Evolutionary conservation across 768 basidiomycete genomes (phyloP).

Genomic region (Trametes maxima): DNA sequence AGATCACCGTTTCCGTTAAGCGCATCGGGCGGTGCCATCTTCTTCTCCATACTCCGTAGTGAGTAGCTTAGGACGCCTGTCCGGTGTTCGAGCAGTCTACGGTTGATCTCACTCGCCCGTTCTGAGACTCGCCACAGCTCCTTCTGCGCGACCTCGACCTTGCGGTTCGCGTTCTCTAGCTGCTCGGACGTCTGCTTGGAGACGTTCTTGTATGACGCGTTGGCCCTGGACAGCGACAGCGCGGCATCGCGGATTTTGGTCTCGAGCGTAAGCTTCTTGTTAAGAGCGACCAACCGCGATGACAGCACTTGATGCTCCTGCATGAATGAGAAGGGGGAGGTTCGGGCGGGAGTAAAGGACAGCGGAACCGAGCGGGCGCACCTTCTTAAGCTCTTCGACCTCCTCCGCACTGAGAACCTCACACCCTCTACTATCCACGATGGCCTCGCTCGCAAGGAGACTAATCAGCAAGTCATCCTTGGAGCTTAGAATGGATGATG

Average conservation of each 20-base stretch:
- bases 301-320: slow-evolving; percentile 78
- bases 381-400: slow-evolving; percentile 72
- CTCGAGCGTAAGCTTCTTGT: slow-evolving; percentile 77
- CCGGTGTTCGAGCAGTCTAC: slow-evolving; percentile 75
- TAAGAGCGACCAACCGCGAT: slow-evolving; percentile 64
- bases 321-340: slow-evolving; percentile 17
- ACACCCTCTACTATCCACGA: slow-evolving; percentile 86
- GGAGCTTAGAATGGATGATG: slow-evolving; percentile 52
- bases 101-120: slow-evolving; percentile 62
- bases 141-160: slow-evolving; percentile 68
- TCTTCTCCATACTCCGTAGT: slow-evolving; percentile 65
- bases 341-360: slow-evolving; percentile 36
- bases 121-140: slow-evolving; percentile 73
- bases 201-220: slow-evolving; percentile 55
- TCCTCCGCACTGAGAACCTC: slow-evolving; percentile 76
- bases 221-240: slow-evolving; percentile 69
- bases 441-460: slow-evolving; percentile 89
- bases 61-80: slow-evolving; percentile 79
- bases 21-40: slow-evolving; percentile 36
- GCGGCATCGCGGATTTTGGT: slow-evolving; percentile 90
- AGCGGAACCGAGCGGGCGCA: slow-evolving; percentile 41
- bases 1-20: slow-evolving; percentile 36
- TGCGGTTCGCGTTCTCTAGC: slow-evolving; percentile 70
- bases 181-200: slow-evolving; percentile 72
- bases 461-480: slow-evolving; percentile 88